These are phyloP conservation scores for Penicillium argentinense DNA, from an alignment of 495 filamentous ascomycete species.

Conservation along the genomic window DNA sequence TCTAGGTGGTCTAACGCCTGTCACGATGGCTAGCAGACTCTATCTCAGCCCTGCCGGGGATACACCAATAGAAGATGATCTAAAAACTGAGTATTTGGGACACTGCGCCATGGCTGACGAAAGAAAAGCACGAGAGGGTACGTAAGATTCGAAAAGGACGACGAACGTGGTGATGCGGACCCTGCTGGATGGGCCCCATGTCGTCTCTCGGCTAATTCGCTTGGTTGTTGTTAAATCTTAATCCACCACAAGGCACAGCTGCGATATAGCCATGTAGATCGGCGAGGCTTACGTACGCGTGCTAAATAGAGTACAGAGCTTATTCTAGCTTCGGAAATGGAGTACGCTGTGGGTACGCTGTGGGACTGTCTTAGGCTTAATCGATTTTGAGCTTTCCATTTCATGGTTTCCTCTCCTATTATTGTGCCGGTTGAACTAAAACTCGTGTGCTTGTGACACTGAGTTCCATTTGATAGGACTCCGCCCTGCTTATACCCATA, in stretches of 20 bases:
- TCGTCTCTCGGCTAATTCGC: not conserved
- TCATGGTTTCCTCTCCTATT: not conserved
- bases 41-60: not conserved
- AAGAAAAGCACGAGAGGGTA: not conserved
- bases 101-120: not conserved
- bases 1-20: no score
- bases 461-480: no score
- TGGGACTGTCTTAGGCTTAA: no score
- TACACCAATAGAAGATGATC: not conserved
- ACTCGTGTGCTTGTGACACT: no score
- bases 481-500: no score
- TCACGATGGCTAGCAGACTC: not conserved
- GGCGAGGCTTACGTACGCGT: not conserved
- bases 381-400: not conserved
- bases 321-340: not conserved
- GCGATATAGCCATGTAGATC: not conserved
- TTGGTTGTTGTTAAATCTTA: not conserved
- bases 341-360: not conserved
- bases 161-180: not conserved
- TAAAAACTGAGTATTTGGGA: not conserved
- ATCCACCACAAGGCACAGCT: not conserved
- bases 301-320: slow-evolving; percentile 1
- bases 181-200: no score
- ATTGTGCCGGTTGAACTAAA: no score
- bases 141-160: not conserved